Conservation (phyloP, 768 basidiomycete genomes). For the Phanerodontia chrysosporium region DNA sequence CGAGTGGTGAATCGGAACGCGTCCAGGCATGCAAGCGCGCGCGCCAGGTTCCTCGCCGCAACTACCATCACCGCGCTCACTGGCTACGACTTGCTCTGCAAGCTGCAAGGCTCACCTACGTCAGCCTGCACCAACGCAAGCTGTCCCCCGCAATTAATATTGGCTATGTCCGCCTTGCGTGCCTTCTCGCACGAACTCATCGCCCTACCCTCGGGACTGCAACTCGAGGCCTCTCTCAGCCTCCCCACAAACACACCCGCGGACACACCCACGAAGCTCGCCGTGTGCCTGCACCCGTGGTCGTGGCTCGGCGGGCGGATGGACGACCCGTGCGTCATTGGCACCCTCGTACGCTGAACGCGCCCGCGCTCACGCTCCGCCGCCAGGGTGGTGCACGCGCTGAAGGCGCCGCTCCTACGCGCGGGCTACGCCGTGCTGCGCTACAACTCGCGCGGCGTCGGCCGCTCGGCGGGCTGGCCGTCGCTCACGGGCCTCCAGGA, state of each 20-base stretch:
- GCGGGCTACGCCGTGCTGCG: slow-evolving; percentile 55
- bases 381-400: slow-evolving; percentile 40
- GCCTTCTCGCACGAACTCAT: slow-evolving; percentile 11
- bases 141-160: too few species aligned
- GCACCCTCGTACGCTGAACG: background rate
- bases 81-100: too few species aligned
- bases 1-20: background rate
- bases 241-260: background rate
- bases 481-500: slow-evolving; percentile 72
- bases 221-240: slow-evolving; percentile 15
- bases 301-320: slow-evolving; percentile 78
- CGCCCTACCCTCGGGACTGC: slow-evolving; percentile 20
- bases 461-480: slow-evolving; percentile 65
- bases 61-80: too few species aligned
- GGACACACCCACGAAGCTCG: slow-evolving; percentile 35
- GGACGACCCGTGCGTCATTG: slow-evolving; percentile 65
- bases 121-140: too few species aligned
- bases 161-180: background rate
- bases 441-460: slow-evolving; percentile 79
- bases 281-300: slow-evolving; percentile 81
- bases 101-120: too few species aligned
- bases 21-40: background rate
- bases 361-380: background rate
- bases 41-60: background rate
- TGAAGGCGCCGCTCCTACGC: slow-evolving; percentile 39